Conservation (phyloP, 1,284 basidiomycete genomes). For the Dichomitus squalens region DNA sequence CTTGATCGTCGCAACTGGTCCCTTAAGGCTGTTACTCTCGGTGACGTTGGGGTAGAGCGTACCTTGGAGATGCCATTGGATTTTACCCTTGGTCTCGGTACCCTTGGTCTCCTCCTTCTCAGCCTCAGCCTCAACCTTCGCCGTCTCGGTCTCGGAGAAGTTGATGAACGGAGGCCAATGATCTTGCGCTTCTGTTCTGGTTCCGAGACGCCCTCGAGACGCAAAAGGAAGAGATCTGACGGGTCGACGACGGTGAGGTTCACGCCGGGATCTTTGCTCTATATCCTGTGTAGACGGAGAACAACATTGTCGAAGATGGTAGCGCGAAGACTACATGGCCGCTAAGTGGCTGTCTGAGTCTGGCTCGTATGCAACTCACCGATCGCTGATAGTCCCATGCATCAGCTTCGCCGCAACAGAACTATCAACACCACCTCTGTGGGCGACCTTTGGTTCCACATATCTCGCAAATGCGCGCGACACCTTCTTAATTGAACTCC, state of each 20-base stretch:
- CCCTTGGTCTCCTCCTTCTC: conserved; percentile 72
- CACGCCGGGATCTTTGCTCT: conserved; percentile 92
- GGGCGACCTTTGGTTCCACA: conserved; percentile 95
- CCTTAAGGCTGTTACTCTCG: conserved; percentile 99
- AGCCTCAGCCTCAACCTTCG: conserved; percentile 88
- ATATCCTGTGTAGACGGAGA: conserved; percentile 90
- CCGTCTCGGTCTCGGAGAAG: conserved; percentile 93
- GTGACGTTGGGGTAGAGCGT: conserved; percentile 99
- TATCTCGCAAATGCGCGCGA: conserved; percentile 91
- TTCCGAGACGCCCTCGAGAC: conserved; percentile 90
- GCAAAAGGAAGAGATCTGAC: conserved; percentile 90
- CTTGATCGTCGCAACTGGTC: conserved; percentile 98
- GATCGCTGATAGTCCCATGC: conserved; percentile 99
- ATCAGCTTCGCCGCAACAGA: conserved; percentile 98
- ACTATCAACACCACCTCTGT: conserved; percentile 94
- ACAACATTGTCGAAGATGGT: conserved; percentile 99
- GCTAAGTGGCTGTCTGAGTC: neutral
- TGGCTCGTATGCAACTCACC: conserved; percentile 48
- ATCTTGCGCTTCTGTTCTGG: conserved; percentile 98
- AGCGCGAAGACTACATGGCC: conserved; percentile 82
- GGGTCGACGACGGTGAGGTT: conserved; percentile 97
- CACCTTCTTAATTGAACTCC: conserved; percentile 99
- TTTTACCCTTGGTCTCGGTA: conserved; percentile 81
- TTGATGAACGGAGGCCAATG: conserved; percentile 99
- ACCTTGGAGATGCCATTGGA: conserved; percentile 98